Conservation (phyloP, 1,139 yeast genomes). For the Pneumocystis murina region DNA sequence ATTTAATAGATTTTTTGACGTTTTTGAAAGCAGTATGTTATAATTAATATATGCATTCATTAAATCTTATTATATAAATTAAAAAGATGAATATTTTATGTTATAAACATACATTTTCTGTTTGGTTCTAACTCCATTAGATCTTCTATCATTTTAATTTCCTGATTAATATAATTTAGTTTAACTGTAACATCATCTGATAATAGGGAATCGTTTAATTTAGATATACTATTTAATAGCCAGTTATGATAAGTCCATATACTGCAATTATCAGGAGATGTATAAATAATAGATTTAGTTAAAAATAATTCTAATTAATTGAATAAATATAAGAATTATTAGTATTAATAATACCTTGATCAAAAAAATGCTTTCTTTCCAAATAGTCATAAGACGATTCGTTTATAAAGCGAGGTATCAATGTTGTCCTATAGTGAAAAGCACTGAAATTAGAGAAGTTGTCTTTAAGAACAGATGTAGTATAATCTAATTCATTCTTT, state of each 20-base stretch:
- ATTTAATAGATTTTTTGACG: constrained; percentile 20
- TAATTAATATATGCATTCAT: constrained; percentile 23
- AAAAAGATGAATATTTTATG: neutral
- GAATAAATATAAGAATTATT: constrained; percentile 19
- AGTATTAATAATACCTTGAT: neutral
- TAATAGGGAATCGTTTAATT: constrained; percentile 23
- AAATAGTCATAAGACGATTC: constrained; percentile 13
- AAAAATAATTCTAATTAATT: constrained; percentile 43
- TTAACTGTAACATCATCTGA: constrained; percentile 14
- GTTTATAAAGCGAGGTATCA: constrained; percentile 41
- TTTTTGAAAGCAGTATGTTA: constrained; percentile 13
- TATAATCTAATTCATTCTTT: constrained; percentile 53
- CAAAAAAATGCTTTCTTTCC: neutral
- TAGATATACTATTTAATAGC: constrained; percentile 48
- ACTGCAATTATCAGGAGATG: constrained; percentile 88
- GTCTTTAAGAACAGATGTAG: constrained; percentile 60
- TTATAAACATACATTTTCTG: constrained; percentile 21
- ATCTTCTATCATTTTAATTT: constrained; percentile 23
- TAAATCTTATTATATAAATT: constrained; percentile 12
- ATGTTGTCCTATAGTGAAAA: constrained; percentile 77
- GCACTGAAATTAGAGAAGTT: constrained; percentile 90
- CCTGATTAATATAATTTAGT: constrained; percentile 19
- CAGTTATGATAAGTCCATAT: constrained; percentile 82
- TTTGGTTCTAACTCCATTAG: constrained; percentile 28
- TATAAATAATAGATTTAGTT: constrained; percentile 70